Evolutionary conservation across 805 yeast genomes (phyloP).

Genomic region (Pichia nakasei): DNA sequence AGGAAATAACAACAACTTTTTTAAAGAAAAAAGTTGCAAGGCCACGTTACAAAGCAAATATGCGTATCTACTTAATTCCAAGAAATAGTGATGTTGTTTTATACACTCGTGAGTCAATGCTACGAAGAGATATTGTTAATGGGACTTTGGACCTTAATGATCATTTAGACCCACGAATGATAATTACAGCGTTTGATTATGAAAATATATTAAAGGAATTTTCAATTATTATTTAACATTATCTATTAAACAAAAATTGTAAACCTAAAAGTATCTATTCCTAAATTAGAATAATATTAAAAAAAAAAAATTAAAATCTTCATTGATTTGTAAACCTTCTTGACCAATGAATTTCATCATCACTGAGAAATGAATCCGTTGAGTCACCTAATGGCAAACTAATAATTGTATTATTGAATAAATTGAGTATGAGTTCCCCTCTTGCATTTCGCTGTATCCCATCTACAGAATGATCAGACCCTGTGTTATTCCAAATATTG

Average conservation of each 20-base stretch:
- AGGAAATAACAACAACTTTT: slow-evolving; percentile 39
- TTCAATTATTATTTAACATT: neutral
- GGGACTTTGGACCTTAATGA: slow-evolving; percentile 35
- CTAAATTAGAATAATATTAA: too few relatives aligned
- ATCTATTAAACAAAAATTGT: neutral
- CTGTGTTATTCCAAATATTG: too few relatives aligned
- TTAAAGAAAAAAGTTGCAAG: slow-evolving; percentile 50
- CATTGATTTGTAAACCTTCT: too few relatives aligned
- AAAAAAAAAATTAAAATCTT: too few relatives aligned
- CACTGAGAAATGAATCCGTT: too few relatives aligned
- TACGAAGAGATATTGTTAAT: slow-evolving; percentile 42
- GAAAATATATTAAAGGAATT: slow-evolving; percentile 8
- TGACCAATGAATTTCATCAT: too few relatives aligned
- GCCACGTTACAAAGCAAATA: slow-evolving; percentile 53
- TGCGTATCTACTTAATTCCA: slow-evolving; percentile 53
- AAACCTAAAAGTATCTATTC: too few relatives aligned
- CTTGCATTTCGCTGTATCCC: too few relatives aligned
- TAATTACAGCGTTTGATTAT: slow-evolving; percentile 27
- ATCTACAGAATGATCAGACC: too few relatives aligned
- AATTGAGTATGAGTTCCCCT: too few relatives aligned
- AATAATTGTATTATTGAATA: too few relatives aligned
- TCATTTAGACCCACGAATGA: slow-evolving; percentile 13
- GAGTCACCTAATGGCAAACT: too few relatives aligned
- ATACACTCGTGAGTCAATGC: slow-evolving; percentile 41
- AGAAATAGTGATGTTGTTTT: slow-evolving; percentile 30